Conservation (phyloP, 2,329 filamentous ascomycete species). For the Aspergillus amoenus region DNA sequence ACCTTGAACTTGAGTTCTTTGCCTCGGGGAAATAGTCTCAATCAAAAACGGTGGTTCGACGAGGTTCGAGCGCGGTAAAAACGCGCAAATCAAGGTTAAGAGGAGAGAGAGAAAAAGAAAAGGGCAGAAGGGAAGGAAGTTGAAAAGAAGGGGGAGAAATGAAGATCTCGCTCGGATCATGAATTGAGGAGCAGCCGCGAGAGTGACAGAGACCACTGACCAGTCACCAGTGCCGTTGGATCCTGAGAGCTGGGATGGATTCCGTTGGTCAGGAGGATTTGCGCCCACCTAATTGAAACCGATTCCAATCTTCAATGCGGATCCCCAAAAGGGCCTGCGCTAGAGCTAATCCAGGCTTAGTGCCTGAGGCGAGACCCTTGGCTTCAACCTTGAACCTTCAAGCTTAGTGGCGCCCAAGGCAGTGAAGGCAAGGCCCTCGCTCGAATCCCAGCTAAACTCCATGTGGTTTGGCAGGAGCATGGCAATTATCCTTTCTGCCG, state of each 20-base stretch:
- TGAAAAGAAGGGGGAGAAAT: constrained; percentile 8
- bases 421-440: not conserved
- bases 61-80: constrained; percentile 3
- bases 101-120: constrained; percentile 1
- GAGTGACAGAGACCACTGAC: not conserved
- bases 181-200: constrained; percentile 5
- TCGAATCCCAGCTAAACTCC: not conserved
- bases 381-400: not conserved
- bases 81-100: not conserved
- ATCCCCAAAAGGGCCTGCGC: constrained; percentile 15
- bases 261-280: constrained; percentile 17
- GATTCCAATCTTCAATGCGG: constrained; percentile 12
- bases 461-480: not conserved
- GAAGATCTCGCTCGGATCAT: constrained; percentile 10
- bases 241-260: constrained; percentile 10
- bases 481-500: not conserved
- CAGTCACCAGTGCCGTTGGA: not conserved
- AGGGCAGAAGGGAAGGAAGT: not conserved
- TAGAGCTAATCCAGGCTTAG: constrained; percentile 1
- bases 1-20: not conserved
- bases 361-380: constrained; percentile 17
- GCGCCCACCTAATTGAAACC: constrained; percentile 6
- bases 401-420: constrained; percentile 14
- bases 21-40: not conserved
- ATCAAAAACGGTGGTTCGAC: constrained; percentile 4